These are phyloP conservation scores for Calcarisporium arbuscula DNA, from an alignment of 2,329 filamentous ascomycete genomes.

Conservation along the genomic window DNA sequence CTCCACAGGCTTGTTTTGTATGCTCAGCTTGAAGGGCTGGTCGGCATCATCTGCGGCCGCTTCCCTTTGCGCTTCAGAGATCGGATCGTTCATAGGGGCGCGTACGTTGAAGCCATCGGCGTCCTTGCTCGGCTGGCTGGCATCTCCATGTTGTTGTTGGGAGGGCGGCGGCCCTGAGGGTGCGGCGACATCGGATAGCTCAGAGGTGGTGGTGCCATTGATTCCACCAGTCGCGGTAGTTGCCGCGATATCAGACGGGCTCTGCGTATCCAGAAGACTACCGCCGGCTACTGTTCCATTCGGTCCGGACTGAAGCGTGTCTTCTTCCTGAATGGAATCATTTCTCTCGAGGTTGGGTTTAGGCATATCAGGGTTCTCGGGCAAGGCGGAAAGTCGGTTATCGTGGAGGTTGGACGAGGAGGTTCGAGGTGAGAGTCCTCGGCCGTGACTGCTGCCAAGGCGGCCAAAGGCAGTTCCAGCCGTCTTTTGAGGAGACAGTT, in stretches of 20 bases:
- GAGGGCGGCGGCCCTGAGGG: slow-evolving; percentile 20
- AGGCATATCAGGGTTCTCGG: slow-evolving; percentile 49
- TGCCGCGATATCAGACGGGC: slow-evolving; percentile 20
- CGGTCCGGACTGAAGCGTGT: no score
- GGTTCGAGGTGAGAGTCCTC: slow-evolving; percentile 46
- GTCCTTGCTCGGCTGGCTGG: no score
- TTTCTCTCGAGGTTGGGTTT: no score
- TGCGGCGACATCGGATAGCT: slow-evolving; percentile 40
- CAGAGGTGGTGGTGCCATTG: slow-evolving; percentile 42
- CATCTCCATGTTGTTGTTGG: background rate
- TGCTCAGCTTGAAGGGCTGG: slow-evolving; percentile 73
- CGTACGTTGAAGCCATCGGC: slow-evolving; percentile 73
- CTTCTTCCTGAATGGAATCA: no score
- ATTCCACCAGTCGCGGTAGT: slow-evolving; percentile 25
- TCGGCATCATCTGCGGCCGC: slow-evolving; percentile 49
- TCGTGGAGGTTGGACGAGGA: slow-evolving; percentile 56
- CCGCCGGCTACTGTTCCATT: slow-evolving; percentile 31
- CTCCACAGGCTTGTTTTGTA: slow-evolving; percentile 68
- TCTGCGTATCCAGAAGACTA: slow-evolving; percentile 23
- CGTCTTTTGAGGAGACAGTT: slow-evolving; percentile 49
- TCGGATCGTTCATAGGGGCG: slow-evolving; percentile 53
- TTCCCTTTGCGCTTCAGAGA: slow-evolving; percentile 68
- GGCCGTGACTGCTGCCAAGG: slow-evolving; percentile 58
- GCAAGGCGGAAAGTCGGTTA: slow-evolving; percentile 49
- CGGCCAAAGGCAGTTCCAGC: slow-evolving; percentile 50